Percentiles rank a stretch among this genome's conserved stretches.
phyloP scores from a whole-genome alignment of 305 asterid genomes.

The Rubia tinctorum region DNA sequence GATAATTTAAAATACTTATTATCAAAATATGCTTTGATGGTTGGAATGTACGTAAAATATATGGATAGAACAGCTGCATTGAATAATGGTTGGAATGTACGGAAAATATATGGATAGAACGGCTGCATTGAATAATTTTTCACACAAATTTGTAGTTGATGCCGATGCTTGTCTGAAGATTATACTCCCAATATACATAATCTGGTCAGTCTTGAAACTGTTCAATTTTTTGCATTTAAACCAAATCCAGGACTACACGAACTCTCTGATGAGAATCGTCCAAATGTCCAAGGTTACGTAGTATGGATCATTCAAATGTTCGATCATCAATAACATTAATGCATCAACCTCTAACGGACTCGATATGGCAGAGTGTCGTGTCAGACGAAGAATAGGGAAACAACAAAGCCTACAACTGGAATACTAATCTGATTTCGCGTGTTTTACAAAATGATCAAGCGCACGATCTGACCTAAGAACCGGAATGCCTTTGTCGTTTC shows the following conservation, averaged over 20 bases:
- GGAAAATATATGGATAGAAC: too few species aligned
- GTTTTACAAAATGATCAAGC: slow-evolving; percentile 60
- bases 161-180: not conserved
- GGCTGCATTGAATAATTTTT: too few species aligned
- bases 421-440: not conserved
- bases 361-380: not conserved
- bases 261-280: too few species aligned
- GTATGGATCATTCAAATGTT: too few species aligned
- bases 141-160: not conserved
- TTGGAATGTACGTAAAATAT: too few species aligned
- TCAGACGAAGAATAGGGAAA: not conserved
- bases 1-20: too few species aligned
- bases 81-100: too few species aligned
- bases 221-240: not conserved
- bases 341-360: too few species aligned
- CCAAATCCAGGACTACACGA: not conserved
- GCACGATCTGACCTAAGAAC: slow-evolving; percentile 76
- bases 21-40: too few species aligned
- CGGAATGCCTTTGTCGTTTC: slow-evolving; percentile 85
- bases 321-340: too few species aligned
- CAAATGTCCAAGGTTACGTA: too few species aligned
- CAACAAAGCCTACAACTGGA: not conserved
- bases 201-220: not conserved
- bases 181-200: not conserved
- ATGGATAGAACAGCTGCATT: too few species aligned